Conservation (phyloP, 2,329 filamentous ascomycete genomes). For the Stachybotrys elegans region DNA sequence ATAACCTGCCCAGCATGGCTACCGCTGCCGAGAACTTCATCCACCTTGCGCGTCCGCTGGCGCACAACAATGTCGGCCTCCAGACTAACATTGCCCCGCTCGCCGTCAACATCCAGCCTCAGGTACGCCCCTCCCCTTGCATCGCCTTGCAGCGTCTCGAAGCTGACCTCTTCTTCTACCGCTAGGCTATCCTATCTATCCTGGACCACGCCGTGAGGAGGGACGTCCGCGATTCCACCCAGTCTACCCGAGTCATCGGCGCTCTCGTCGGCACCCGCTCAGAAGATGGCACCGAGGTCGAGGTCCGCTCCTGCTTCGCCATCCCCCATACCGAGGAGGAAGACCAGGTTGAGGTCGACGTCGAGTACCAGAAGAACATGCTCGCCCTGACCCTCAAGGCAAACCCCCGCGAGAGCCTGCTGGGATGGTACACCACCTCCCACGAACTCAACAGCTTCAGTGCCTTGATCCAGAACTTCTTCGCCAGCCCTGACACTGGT, state of each 20-base stretch:
- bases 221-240: constrained; percentile 60
- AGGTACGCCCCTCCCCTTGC: constrained; percentile 60
- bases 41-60: constrained; percentile 88
- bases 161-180: constrained; percentile 3
- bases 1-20: constrained; percentile 64
- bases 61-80: constrained; percentile 72
- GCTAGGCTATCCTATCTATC: constrained; percentile 67
- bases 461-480: constrained; percentile 97
- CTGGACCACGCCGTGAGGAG: constrained; percentile 92
- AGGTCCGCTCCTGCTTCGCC: constrained; percentile 94
- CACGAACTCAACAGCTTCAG: constrained; percentile 97
- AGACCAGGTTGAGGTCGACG: constrained; percentile 98
- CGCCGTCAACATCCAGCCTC: constrained; percentile 90
- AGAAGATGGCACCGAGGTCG: constrained; percentile 94
- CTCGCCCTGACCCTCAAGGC: constrained; percentile 90
- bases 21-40: constrained; percentile 78
- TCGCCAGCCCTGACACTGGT: constrained; percentile 91
- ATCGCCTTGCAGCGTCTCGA: no score
- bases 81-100: constrained; percentile 86
- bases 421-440: constrained; percentile 98
- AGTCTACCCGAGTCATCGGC: constrained; percentile 94
- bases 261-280: constrained; percentile 88
- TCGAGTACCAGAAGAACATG: constrained; percentile 99
- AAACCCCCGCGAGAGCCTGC: constrained; percentile 85
- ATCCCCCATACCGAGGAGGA: constrained; percentile 98